Evolutionary conservation across 495 filamentous ascomycete species (phyloP), one percentile per base, ranked within the genome.

Genomic region (Jackrogersella multiformis): DNA sequence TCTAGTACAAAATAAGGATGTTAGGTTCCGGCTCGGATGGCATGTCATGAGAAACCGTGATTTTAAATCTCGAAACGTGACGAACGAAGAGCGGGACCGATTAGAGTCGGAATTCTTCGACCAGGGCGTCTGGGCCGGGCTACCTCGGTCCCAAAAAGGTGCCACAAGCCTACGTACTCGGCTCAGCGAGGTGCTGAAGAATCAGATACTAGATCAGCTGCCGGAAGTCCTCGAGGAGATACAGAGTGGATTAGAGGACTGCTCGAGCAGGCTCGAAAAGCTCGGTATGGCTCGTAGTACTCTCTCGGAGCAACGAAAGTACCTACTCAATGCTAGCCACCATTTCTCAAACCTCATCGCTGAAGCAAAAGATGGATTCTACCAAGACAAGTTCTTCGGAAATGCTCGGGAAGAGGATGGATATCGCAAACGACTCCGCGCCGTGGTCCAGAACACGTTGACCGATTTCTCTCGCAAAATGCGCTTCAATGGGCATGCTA

Each of bases 11-110:
- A 93, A 93, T 61, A 77, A 85, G 26, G 84, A 92, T 51, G 76
- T 88, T 13, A 73, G 71, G 21, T 85, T 93, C 46, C 77, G 82
- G 20, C 82, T 92, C 2, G 90, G 90, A 0, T 93, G 90, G 90
- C 89, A 93, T 69, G 85, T 89, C 0, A 68, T 94, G 20, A 83
- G 83, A 30, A 92, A 92, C 68, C 82, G 86, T 2, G 77, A 78
- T 24, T 88, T 82, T 56, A 78, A 85, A 24, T 80, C 81, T 24
- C 69, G 80, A 1, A 42, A 77, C 13, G 74, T 46, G 20, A 74
- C 74, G 0, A 72, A 81, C 5, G 61, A 55, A 1, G 73, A 83
- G 26, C 74, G 84, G 0, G 78, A 85, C 49, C 49, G 44, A 0
- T 46, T 70, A 1, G 84, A 86, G 58, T 41, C 56, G 0, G 55